Percentiles rank a stretch among this genome's conserved stretches.
phyloP scores from a whole-genome alignment of 2,329 filamentous ascomycete species.

The Daldinia eschscholtzii region DNA sequence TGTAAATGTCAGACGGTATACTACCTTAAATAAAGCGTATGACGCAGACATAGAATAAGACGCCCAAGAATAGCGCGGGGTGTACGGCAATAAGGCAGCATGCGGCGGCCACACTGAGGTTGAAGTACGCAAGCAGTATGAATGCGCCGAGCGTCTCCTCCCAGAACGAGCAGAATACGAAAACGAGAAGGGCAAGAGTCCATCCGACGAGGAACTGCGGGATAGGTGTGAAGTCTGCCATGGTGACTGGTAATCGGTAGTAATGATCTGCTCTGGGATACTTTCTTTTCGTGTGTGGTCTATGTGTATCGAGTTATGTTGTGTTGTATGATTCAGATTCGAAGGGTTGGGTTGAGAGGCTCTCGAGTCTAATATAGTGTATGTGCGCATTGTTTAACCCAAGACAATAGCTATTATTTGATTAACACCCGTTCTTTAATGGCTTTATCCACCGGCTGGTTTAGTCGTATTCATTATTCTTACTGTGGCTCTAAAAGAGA shows the following conservation, averaged over 20 bases:
- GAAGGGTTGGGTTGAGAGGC: no score
- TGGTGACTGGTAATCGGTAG: background rate
- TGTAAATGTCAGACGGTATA: background rate
- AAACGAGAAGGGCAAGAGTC: conserved; percentile 14
- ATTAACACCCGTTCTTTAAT: background rate
- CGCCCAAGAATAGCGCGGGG: background rate
- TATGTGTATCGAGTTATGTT: background rate
- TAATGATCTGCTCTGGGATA: background rate
- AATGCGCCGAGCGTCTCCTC: background rate
- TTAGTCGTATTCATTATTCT: background rate
- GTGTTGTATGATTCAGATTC: background rate
- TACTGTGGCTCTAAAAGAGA: background rate
- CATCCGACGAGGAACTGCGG: conserved; percentile 19
- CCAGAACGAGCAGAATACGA: background rate
- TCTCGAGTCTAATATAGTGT: background rate
- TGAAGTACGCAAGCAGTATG: conserved; percentile 2
- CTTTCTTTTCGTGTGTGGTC: background rate
- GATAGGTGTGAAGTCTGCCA: conserved; percentile 7
- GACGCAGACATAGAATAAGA: background rate
- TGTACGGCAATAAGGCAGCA: conserved; percentile 10
- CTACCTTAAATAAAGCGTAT: background rate
- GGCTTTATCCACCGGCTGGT: background rate
- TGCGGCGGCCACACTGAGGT: background rate
- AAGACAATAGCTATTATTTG: background rate
- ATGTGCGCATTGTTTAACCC: background rate